Evolutionary conservation across 805 yeast species (phyloP).

Genomic region (Candida namnaoensis): DNA sequence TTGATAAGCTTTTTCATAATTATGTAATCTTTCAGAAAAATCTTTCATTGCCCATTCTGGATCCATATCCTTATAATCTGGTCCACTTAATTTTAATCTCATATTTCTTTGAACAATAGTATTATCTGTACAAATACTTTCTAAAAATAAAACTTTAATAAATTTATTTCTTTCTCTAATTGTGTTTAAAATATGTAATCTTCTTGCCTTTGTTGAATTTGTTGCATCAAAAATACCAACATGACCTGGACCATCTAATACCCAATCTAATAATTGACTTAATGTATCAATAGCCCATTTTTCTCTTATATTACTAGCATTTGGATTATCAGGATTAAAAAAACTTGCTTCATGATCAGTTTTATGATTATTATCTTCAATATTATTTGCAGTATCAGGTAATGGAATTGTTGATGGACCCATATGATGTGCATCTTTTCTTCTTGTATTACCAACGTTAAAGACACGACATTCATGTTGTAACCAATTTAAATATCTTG

Average conservation of each 20-base stretch:
- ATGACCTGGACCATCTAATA: constrained; percentile 73
- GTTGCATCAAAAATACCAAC: constrained; percentile 92
- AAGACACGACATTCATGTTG: constrained; percentile 87
- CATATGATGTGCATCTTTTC: constrained; percentile 51
- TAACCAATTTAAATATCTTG: constrained; percentile 87
- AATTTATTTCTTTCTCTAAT: constrained; percentile 50
- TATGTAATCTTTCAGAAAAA: constrained; percentile 69
- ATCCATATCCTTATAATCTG: constrained; percentile 85
- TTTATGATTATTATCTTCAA: constrained; percentile 4
- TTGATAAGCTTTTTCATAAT: constrained; percentile 86
- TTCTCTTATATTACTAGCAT: constrained; percentile 63
- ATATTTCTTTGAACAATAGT: constrained; percentile 76
- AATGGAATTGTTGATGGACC: constrained; percentile 69
- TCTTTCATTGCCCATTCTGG: constrained; percentile 71
- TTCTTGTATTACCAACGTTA: constrained; percentile 91
- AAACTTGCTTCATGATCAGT: constrained; percentile 69
- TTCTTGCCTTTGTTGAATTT: constrained; percentile 60
- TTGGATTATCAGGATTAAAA: constrained; percentile 71
- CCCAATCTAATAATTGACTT: constrained; percentile 73
- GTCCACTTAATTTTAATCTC: constrained; percentile 80
- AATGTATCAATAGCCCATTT: constrained; percentile 96
- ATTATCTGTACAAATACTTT: constrained; percentile 79
- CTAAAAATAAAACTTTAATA: constrained; percentile 75
- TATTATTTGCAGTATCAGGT: constrained; percentile 25
- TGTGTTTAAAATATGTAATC: constrained; percentile 47